Conservation (phyloP, 2,329 filamentous ascomycete species). For the Pseudogymnoascus sp. region DNA sequence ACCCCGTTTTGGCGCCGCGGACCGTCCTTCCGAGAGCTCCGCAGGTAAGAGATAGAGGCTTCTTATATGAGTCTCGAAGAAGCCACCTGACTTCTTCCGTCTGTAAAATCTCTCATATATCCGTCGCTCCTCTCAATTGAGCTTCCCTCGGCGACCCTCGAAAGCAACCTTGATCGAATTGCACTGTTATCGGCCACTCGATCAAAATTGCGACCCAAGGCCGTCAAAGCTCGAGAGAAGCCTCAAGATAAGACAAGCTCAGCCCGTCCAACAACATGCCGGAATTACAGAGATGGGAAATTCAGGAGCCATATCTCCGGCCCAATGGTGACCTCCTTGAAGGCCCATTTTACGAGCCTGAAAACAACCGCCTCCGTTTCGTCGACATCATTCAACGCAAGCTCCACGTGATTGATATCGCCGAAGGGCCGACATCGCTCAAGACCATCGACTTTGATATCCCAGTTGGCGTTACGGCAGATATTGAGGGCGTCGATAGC, state of each 20-base stretch:
- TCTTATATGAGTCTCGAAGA: conserved; percentile 6
- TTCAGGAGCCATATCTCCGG: conserved; percentile 46
- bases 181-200: not conserved
- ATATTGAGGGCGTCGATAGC: conserved; percentile 61
- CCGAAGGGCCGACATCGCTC: conserved; percentile 37
- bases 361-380: conserved; percentile 61
- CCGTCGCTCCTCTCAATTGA: not conserved
- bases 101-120: not conserved
- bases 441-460: conserved; percentile 42
- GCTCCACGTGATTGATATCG: conserved; percentile 63
- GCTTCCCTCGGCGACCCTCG: not conserved
- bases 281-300: conserved; percentile 32
- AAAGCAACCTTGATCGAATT: not conserved
- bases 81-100: conserved; percentile 4
- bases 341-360: conserved; percentile 65
- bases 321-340: conserved; percentile 63
- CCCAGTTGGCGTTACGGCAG: conserved; percentile 62
- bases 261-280: not conserved
- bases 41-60: conserved; percentile 1
- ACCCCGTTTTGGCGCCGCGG: not conserved
- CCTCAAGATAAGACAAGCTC: not conserved
- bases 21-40: conserved; percentile 4
- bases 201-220: not conserved
- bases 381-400: conserved; percentile 76
- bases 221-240: not conserved